A percentile compares a stretch with the other conserved stretches of the same genome.
phyloP scores from a whole-genome alignment of 192 early-diverging fungal genomes.

The Coemansia sp. region DNA sequence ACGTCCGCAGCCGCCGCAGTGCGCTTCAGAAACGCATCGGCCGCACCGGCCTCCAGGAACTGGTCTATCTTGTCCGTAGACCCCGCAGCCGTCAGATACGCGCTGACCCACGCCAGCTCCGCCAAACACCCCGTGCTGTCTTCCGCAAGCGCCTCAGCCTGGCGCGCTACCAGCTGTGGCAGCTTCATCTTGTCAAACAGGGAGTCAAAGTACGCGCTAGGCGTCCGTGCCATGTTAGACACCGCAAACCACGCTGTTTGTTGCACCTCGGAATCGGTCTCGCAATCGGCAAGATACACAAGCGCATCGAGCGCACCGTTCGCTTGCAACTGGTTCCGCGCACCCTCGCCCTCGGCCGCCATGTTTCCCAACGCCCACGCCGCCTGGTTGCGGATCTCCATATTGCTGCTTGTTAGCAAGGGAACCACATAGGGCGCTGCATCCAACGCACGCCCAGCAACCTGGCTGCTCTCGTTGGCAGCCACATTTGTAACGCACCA shows the following conservation, averaged over 20 bases:
- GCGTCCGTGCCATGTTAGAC: slow-evolving; percentile 67
- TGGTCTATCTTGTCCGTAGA: slow-evolving; percentile 54
- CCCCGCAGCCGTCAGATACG: slow-evolving; percentile 61
- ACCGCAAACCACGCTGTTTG: slow-evolving; percentile 75
- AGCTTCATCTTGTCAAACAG: slow-evolving; percentile 55
- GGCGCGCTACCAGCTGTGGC: slow-evolving; percentile 50
- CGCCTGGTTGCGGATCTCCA: slow-evolving; percentile 80
- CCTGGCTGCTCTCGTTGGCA: slow-evolving; percentile 20
- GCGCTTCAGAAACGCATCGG: slow-evolving; percentile 22
- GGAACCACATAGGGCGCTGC: slow-evolving; percentile 56
- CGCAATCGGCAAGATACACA: slow-evolving; percentile 67
- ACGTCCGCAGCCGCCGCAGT: slow-evolving; percentile 33
- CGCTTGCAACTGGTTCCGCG: slow-evolving; percentile 71
- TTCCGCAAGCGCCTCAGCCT: slow-evolving; percentile 34
- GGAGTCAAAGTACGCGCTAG: slow-evolving; percentile 57
- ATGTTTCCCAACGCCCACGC: slow-evolving; percentile 94
- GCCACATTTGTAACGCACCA: slow-evolving; percentile 67
- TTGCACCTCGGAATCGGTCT: slow-evolving; percentile 53
- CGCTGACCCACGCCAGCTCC: slow-evolving; percentile 69
- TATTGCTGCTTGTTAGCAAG: slow-evolving; percentile 50
- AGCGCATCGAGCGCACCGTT: slow-evolving; percentile 76
- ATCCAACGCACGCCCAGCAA: slow-evolving; percentile 37
- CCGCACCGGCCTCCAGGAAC: slow-evolving; percentile 38
- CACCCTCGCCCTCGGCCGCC: slow-evolving; percentile 79
- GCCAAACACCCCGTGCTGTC: slow-evolving; percentile 56